Conservation (phyloP, 2,329 filamentous ascomycete genomes). For the Ophiostoma pallidulum region DNA sequence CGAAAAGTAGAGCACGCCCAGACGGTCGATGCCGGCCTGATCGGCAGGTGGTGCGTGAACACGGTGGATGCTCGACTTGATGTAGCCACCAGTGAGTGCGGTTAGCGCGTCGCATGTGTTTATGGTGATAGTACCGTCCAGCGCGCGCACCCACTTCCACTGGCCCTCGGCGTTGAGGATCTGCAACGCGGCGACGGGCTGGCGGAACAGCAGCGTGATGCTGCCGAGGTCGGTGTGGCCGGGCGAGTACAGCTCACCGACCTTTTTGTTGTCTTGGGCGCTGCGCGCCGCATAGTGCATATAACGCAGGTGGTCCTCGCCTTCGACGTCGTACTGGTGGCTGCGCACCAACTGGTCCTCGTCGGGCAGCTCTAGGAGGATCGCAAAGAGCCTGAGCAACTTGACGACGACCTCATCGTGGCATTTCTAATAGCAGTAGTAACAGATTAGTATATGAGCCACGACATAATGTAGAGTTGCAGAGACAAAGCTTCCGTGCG, state of each 20-base stretch:
- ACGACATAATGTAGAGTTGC: too few species aligned
- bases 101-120: constrained; percentile 37
- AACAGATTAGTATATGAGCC: too few species aligned
- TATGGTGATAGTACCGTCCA: constrained; percentile 37
- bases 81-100: constrained; percentile 34
- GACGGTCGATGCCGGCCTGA: constrained; percentile 36
- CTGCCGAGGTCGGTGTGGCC: constrained; percentile 46
- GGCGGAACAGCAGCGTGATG: constrained; percentile 44
- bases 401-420: constrained; percentile 41
- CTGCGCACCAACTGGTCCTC: constrained; percentile 46
- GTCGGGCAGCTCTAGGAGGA: constrained; percentile 46
- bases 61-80: constrained; percentile 28
- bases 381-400: constrained; percentile 48
- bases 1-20: constrained; percentile 43
- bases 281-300: constrained; percentile 44
- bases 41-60: constrained; percentile 29
- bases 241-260: constrained; percentile 15
- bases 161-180: constrained; percentile 31
- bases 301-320: constrained; percentile 49
- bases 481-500: too few species aligned
- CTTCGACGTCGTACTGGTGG: constrained; percentile 44
- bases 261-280: constrained; percentile 25
- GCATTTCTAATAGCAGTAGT: not conserved
- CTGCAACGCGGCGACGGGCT: constrained; percentile 44
- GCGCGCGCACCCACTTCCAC: constrained; percentile 36